Base-by-base conservation (phyloP, 257 asterid species). In the Solanum sejunctum region DNA sequence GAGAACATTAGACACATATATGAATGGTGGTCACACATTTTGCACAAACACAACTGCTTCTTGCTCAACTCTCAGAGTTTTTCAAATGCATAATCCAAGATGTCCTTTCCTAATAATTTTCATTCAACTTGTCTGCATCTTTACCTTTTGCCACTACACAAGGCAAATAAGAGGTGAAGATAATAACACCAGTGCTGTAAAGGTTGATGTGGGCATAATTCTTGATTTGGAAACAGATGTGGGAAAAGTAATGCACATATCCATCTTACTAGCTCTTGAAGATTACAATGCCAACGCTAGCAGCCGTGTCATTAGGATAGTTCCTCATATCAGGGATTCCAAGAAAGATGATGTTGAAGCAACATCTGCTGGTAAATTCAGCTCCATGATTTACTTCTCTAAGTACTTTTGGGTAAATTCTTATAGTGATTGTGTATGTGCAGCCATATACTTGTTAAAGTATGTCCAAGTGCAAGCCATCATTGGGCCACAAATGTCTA, bases 371-470 rank as follows among this genome's bases (percentile, higher is more conserved):
- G 93, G 90, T 85, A 56, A 47, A 8, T 18, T 20, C n/a, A 20
- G 45, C 16, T 32, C 69, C 56, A 13, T 17, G 47, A 67, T 36
- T n/a, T 0, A 57, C 39, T 57, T 57, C 47, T 26, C 26, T 26
- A 26, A 26, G n/a, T n/a, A n/a, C n/a, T n/a, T n/a, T n/a, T n/a
- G n/a, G n/a, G n/a, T n/a, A n/a, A n/a, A n/a, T n/a, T n/a, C n/a
- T n/a, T 71, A 71, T 3, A 71, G 56, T 41, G 60, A 36, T 80
- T 12, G 16, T 43, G n/a, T 23, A 20, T 71, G 36, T 89, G 87
- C 89, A 89, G 95, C 93, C 11, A 88, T 92, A 64, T 91, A 91
- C 82, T 85, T 92, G 87, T 86, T 92, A 56, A 91, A 88, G 80
- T 86, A 89, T 82, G 84, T 70, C 49, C 67, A 88, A 77, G 93